phyloP scores from a whole-genome alignment of 1,284 basidiomycete species.

The Sanguinoderma infundibulare region DNA sequence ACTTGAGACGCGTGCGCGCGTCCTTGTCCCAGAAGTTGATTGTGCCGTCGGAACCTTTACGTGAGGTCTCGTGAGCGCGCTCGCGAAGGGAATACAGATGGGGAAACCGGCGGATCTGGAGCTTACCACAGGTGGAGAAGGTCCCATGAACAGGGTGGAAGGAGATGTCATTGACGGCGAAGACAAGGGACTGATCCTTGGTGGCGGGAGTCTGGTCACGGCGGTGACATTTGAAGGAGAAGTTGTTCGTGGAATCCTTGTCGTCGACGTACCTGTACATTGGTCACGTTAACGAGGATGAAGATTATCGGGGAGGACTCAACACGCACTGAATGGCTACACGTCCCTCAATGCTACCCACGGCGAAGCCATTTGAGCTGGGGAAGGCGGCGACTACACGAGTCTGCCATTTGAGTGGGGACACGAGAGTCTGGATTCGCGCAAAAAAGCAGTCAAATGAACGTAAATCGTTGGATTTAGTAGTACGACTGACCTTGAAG shows the following conservation, averaged over 20 bases:
- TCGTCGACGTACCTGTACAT: conserved; percentile 76
- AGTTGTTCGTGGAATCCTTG: conserved; percentile 81
- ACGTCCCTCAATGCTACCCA: conserved; percentile 94
- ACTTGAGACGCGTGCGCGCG: conserved; percentile 86
- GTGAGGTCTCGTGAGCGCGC: not conserved
- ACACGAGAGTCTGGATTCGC: conserved; percentile 65
- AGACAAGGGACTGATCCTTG: conserved; percentile 84
- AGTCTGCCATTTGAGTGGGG: conserved; percentile 95
- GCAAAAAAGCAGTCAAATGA: not conserved
- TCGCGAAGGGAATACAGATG: not conserved
- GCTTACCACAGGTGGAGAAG: conserved; percentile 89
- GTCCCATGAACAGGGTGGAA: conserved; percentile 95
- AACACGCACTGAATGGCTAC: conserved; percentile 90
- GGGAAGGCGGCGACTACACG: conserved; percentile 90
- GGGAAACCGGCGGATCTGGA: conserved; percentile 19
- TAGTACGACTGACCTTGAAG: conserved; percentile 60
- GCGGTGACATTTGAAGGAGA: conserved; percentile 97
- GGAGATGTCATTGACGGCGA: conserved; percentile 88
- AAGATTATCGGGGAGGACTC: conserved; percentile 9
- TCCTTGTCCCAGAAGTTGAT: conserved; percentile 93
- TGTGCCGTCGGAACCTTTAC: conserved; percentile 73
- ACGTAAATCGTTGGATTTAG: not conserved
- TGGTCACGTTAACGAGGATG: not conserved
- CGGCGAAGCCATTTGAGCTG: conserved; percentile 81
- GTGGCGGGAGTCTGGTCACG: conserved; percentile 66